Evolutionary conservation across 306 rosid genomes (phyloP), one percentile per base, ranked within the genome.

Genomic region (Quercus aquifolioides): DNA sequence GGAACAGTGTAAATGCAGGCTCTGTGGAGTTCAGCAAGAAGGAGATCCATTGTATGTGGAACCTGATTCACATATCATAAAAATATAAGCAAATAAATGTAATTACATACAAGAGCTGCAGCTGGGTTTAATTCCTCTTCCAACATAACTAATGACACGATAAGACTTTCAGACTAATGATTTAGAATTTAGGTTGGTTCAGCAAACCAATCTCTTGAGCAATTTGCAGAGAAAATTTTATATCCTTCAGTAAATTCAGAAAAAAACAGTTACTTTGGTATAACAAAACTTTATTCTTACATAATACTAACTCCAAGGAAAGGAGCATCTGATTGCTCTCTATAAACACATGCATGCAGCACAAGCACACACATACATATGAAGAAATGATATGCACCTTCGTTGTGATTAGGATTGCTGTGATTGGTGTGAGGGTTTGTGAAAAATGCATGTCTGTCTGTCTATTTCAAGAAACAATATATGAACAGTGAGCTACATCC

Each of bases 1-100:
- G 97, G 99, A 73, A 92, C 94, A 46, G 97, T 90, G 89, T 92
- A 94, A 41, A 86, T 85, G 81, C 97, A 94, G 81, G 89, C 97
- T 85, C 41, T 83, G 76, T 94, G 92, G 63, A 94, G 84, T 91
- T 94, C 99, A 14, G 97, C 99, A 4, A 94, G 91, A 83, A 94
- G 76, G 82, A 94, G 30, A 90, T 90, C 95, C 97, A 90, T 85
- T 55, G 79, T 88, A 64, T 77, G 76, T 28, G 97, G 97, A 78
- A 89, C 88, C 99, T 94, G 84, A 77, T 65, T 79, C 77, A 80
- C 63, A 83, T 60, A 81, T 51, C 17, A 74, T 71, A 46, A 71
- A 79, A 58, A 55, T 35, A 23, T 64, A 74, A 28, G 72, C 78
- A 76, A 72, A 71, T 82, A 25, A 46, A 79, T 58, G 17, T 46